Conservation (phyloP, 257 asterid species). For the Scutellaria barbata region DNA sequence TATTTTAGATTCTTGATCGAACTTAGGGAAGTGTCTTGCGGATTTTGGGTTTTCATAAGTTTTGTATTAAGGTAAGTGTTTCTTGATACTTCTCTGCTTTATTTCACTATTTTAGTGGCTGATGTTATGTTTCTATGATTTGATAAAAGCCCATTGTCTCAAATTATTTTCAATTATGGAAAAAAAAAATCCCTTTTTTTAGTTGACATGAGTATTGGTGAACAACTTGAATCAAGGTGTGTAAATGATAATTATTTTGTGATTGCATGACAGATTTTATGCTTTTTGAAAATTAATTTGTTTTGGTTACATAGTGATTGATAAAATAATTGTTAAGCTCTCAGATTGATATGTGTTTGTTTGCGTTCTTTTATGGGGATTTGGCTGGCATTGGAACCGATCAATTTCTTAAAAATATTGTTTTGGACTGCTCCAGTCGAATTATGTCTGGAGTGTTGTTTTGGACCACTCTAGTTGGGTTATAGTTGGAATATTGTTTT, state of each 20-base stretch:
- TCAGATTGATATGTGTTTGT: neutral
- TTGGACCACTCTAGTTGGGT: neutral
- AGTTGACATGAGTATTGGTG: neutral
- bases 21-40: constrained; percentile 29
- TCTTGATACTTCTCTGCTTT: constrained; percentile 16
- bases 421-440: too few relatives aligned
- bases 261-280: neutral
- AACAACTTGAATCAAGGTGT: constrained; percentile 5
- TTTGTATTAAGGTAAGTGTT: constrained; percentile 25
- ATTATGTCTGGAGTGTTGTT: neutral
- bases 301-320: neutral
- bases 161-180: neutral
- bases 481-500: neutral
- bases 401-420: too few relatives aligned
- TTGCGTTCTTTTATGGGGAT: neutral
- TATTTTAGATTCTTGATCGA: constrained; percentile 28
- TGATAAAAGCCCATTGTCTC: neutral
- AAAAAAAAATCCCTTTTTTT: neutral
- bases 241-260: constrained; percentile 2
- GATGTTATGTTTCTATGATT: constrained; percentile 2
- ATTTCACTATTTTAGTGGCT: neutral
- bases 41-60: constrained; percentile 23
- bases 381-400: neutral
- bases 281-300: neutral
- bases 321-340: neutral